These are phyloP conservation scores for Thalia dealbata DNA, from an alignment of 176 grass and related monocot species.

Conservation along the genomic window DNA sequence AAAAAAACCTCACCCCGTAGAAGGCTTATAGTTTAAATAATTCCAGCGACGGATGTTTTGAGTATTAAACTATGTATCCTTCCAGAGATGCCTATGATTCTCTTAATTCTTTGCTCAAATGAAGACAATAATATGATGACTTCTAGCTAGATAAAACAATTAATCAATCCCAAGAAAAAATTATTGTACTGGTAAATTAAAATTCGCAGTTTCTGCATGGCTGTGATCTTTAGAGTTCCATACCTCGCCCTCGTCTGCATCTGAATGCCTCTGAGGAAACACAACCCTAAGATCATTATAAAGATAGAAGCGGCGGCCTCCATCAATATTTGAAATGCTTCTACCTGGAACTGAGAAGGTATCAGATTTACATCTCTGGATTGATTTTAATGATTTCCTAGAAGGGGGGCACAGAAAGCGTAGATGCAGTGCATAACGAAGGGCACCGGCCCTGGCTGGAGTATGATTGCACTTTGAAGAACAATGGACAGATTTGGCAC, in stretches of 20 bases:
- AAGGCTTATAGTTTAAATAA: not conserved
- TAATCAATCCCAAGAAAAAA: not conserved
- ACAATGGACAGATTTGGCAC: slow-evolving; percentile 24
- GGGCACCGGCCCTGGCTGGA: slow-evolving; percentile 28
- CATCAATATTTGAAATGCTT: slow-evolving; percentile 9
- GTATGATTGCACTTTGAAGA: slow-evolving; percentile 53
- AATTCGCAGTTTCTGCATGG: not conserved
- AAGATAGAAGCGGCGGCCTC: slow-evolving; percentile 66
- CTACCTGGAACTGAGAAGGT: slow-evolving; percentile 28
- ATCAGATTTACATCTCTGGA: slow-evolving; percentile 58
- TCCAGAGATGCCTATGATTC: not conserved
- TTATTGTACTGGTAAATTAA: not conserved
- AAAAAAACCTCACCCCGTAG: too few species aligned
- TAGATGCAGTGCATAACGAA: slow-evolving; percentile 92
- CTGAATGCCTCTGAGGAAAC: slow-evolving; percentile 88
- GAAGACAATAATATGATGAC: slow-evolving; percentile 1
- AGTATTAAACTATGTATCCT: not conserved
- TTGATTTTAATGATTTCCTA: slow-evolving; percentile 51
- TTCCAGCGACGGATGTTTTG: not conserved
- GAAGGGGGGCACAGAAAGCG: slow-evolving; percentile 66
- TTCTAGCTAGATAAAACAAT: too few species aligned
- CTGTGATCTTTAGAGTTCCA: not conserved
- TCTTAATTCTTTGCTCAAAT: not conserved
- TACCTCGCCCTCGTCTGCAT: slow-evolving; percentile 93
- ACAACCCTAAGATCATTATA: slow-evolving; percentile 97